These are phyloP conservation scores for Quercus ilex DNA, from an alignment of 306 rosid genomes.

Conservation along the genomic window DNA sequence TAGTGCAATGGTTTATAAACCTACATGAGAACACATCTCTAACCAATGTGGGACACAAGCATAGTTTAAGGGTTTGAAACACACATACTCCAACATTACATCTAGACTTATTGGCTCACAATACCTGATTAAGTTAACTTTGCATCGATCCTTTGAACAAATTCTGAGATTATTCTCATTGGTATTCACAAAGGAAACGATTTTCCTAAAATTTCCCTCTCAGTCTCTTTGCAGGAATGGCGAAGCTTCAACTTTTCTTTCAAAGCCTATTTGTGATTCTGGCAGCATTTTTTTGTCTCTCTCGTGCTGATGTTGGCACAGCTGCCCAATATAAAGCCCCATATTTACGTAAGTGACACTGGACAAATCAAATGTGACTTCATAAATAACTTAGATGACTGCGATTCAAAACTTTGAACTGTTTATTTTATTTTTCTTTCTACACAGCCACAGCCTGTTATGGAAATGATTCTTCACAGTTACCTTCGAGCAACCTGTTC, in stretches of 20 bases:
- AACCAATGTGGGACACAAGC: too few species aligned
- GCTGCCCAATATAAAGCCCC: conserved; percentile 57
- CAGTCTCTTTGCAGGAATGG: conserved; percentile 25
- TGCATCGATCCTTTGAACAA: too few species aligned
- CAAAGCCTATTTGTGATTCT: conserved; percentile 11
- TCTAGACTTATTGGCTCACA: too few species aligned
- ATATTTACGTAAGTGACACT: conserved; percentile 45
- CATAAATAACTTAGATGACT: background rate
- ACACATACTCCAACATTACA: too few species aligned
- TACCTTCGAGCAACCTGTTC: conserved; percentile 59
- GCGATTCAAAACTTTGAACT: background rate
- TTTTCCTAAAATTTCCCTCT: too few species aligned
- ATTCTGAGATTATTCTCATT: too few species aligned
- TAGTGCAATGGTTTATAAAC: too few species aligned
- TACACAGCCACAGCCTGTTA: conserved; percentile 55
- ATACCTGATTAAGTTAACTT: too few species aligned
- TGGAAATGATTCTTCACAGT: conserved; percentile 36
- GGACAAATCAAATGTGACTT: background rate
- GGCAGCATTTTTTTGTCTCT: conserved; percentile 21
- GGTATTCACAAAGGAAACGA: too few species aligned
- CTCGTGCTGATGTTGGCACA: conserved; percentile 53
- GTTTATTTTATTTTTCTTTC: background rate
- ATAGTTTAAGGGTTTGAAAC: too few species aligned
- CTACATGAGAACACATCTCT: too few species aligned
- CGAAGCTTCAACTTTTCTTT: background rate